Conservation (phyloP, 352 stramenopile species). For the Globisporangium acanthophoron region DNA sequence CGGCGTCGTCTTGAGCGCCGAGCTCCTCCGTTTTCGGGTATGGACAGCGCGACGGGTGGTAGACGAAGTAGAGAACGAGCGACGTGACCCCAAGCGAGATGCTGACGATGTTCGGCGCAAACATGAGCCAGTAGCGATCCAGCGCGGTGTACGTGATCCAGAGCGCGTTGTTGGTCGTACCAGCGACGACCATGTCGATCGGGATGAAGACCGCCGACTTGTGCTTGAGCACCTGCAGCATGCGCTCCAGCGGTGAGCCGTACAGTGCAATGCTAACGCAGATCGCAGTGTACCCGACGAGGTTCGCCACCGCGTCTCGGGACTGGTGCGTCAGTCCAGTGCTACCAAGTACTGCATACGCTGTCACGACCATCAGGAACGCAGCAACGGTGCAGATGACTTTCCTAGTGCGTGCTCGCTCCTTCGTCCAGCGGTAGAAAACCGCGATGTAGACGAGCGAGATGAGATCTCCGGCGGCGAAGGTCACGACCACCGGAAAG, state of each 20-base stretch:
- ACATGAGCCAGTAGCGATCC: conserved; percentile 41
- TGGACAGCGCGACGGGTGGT: conserved; percentile 7
- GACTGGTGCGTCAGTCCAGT: conserved; percentile 21
- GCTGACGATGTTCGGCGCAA: conserved; percentile 43
- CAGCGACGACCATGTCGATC: conserved; percentile 44
- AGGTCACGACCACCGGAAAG: conserved; percentile 44
- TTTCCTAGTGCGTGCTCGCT: neutral
- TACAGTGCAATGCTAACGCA: neutral
- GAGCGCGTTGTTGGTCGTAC: conserved; percentile 44
- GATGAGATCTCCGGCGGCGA: conserved; percentile 28
- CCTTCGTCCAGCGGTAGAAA: conserved; percentile 15
- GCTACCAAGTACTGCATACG: conserved; percentile 5
- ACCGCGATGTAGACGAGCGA: conserved; percentile 28
- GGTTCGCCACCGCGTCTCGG: conserved; percentile 11
- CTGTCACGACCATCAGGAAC: conserved; percentile 3
- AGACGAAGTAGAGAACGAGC: conserved; percentile 6
- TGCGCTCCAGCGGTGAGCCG: neutral
- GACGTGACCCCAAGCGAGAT: conserved; percentile 25
- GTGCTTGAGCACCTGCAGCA: conserved; percentile 1
- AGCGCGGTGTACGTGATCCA: conserved; percentile 44
- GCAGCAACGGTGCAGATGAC: conserved; percentile 5
- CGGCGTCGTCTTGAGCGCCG: neutral
- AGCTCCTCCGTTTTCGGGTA: neutral
- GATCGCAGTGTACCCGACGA: conserved; percentile 12
- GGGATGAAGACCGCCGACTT: conserved; percentile 6